Conservation (phyloP, 768 basidiomycete species). For the Serendipita sp. region DNA sequence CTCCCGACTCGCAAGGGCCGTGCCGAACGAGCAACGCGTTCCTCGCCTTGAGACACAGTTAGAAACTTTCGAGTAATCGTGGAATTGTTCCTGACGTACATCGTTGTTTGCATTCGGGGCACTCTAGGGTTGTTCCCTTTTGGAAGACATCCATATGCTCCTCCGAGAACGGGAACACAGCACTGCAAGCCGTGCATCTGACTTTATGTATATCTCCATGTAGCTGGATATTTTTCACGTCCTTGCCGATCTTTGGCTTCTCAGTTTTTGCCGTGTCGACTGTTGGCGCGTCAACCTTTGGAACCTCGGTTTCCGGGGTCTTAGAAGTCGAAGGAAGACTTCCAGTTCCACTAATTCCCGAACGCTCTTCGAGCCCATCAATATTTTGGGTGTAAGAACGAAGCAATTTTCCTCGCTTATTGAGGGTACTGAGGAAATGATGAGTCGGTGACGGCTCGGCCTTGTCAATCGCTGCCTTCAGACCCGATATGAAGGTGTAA, state of each 20-base stretch:
- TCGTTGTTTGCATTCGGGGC: conserved; percentile 68
- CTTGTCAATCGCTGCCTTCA: conserved; percentile 66
- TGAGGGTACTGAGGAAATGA: conserved; percentile 69
- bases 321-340: background rate
- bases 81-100: conserved; percentile 37
- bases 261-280: background rate
- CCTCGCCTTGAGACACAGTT: conserved; percentile 36
- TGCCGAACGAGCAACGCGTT: conserved; percentile 68
- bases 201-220: conserved; percentile 92
- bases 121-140: conserved; percentile 61
- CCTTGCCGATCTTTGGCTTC: conserved; percentile 23
- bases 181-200: conserved; percentile 72
- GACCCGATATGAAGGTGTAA: conserved; percentile 86
- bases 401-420: conserved; percentile 67
- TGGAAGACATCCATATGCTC: conserved; percentile 50
- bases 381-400: conserved; percentile 97
- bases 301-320: background rate
- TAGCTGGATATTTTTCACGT: conserved; percentile 78
- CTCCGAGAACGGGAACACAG: conserved; percentile 52
- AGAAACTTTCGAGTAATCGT: conserved; percentile 10
- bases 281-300: background rate
- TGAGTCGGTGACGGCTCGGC: conserved; percentile 81
- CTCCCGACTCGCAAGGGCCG: conserved; percentile 64
- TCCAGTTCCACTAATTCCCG: conserved; percentile 49
- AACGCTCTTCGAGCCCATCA: conserved; percentile 77